A percentile compares a stretch with the other conserved stretches of the same genome.
These are phyloP conservation scores for Phalaenopsis aphrodite DNA, from an alignment of 106 monocot species.

Conservation along the genomic window DNA sequence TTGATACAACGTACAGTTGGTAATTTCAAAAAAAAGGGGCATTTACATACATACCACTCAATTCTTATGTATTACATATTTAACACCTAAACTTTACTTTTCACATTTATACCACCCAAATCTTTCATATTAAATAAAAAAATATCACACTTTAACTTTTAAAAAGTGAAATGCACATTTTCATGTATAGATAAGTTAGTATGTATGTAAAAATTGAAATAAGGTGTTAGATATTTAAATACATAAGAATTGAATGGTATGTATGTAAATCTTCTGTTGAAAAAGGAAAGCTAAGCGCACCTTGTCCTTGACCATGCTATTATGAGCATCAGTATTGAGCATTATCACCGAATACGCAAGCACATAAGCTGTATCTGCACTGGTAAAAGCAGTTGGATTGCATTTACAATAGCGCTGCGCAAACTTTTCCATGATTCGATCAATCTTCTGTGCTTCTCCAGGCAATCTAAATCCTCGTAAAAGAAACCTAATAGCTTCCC, in stretches of 20 bases:
- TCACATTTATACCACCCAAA: no score
- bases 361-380: constrained; percentile 99
- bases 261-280: no score
- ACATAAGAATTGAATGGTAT: no score
- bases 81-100: no score
- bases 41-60: no score
- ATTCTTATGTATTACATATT: no score
- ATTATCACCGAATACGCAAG: constrained; percentile 99
- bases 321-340: constrained; percentile 99
- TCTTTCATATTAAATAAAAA: no score
- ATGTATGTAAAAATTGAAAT: no score
- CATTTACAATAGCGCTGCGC: constrained; percentile 98
- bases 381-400: constrained; percentile 79
- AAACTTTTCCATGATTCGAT: constrained; percentile 99
- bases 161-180: no score
- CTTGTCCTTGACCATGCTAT: constrained; percentile 98
- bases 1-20: not conserved
- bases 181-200: no score
- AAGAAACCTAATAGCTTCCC: constrained; percentile 91
- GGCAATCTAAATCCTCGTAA: constrained; percentile 88
- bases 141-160: no score
- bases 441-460: constrained; percentile 99
- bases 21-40: not conserved
- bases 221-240: no score
- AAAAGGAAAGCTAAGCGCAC: constrained; percentile 20